Conservation (phyloP, 441 rosid species). For the Brassica hybrid region DNA sequence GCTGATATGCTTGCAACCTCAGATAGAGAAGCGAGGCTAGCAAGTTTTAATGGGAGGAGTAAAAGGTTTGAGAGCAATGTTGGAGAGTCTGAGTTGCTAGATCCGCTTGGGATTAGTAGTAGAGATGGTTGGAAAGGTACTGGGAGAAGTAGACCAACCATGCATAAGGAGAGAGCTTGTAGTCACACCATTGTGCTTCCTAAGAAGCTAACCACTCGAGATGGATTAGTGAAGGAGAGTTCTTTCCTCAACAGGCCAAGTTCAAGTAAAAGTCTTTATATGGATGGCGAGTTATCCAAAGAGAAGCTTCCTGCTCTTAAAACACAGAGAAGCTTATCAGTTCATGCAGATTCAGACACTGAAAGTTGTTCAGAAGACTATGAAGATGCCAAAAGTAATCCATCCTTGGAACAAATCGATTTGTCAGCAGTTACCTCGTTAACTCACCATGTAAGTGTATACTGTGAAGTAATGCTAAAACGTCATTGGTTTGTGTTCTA, state of each 20-base stretch:
- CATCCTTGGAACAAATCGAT: slow-evolving; percentile 29
- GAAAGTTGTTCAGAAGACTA: slow-evolving; percentile 44
- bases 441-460: slow-evolving; percentile 21
- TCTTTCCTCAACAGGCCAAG: slow-evolving; percentile 33
- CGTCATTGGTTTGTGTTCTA: not conserved
- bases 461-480: not conserved
- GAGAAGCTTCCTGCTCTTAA: too few species aligned
- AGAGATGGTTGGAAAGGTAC: slow-evolving; percentile 86
- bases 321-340: slow-evolving; percentile 31
- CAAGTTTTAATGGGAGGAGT: too few species aligned
- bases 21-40: slow-evolving; percentile 51
- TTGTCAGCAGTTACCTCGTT: slow-evolving; percentile 39
- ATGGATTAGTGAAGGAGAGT: slow-evolving; percentile 50
- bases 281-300: too few species aligned
- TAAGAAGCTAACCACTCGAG: slow-evolving; percentile 49
- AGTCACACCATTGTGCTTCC: slow-evolving; percentile 49
- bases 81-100: slow-evolving; percentile 40
- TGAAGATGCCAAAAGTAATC: slow-evolving; percentile 41
- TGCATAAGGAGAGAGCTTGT: slow-evolving; percentile 42
- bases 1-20: slow-evolving; percentile 87
- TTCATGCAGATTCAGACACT: slow-evolving; percentile 42
- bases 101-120: slow-evolving; percentile 84
- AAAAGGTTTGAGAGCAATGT: slow-evolving; percentile 36
- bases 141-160: slow-evolving; percentile 48
- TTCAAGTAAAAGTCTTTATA: slow-evolving; percentile 43